These are phyloP conservation scores for Capsicum baccatum DNA, from an alignment of 257 asterid genomes.

Conservation along the genomic window DNA sequence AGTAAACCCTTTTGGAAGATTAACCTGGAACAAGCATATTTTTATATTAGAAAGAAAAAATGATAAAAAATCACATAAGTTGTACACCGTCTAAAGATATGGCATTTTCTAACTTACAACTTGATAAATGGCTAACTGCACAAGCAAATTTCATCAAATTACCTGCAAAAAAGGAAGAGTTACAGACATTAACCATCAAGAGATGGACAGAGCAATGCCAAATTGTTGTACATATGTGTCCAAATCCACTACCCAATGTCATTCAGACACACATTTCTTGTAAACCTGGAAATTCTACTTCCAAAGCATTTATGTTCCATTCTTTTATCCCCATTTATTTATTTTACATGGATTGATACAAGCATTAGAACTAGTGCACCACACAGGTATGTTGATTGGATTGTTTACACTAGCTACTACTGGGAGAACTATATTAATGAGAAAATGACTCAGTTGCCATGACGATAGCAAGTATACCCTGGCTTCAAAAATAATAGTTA, in stretches of 20 bases:
- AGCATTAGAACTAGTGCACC: neutral
- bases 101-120: slow-evolving; percentile 52
- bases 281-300: neutral
- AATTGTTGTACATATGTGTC: neutral
- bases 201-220: neutral
- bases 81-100: slow-evolving; percentile 2
- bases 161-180: slow-evolving; percentile 51
- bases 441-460: neutral
- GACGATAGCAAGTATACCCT: neutral
- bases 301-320: neutral
- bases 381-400: neutral
- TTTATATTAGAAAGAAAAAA: neutral
- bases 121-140: slow-evolving; percentile 80
- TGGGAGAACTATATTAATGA: neutral
- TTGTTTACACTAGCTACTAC: neutral
- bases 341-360: neutral
- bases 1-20: slow-evolving; percentile 92
- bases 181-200: neutral
- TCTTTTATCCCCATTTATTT: neutral
- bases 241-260: neutral
- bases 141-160: slow-evolving; percentile 92
- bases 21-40: slow-evolving; percentile 60
- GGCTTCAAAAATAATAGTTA: slow-evolving; percentile 3
- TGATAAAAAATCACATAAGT: neutral
- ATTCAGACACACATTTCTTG: neutral